Evolutionary conservation across 2,329 filamentous ascomycete genomes (phyloP).

Genomic region (Diaporthe amygdali): DNA sequence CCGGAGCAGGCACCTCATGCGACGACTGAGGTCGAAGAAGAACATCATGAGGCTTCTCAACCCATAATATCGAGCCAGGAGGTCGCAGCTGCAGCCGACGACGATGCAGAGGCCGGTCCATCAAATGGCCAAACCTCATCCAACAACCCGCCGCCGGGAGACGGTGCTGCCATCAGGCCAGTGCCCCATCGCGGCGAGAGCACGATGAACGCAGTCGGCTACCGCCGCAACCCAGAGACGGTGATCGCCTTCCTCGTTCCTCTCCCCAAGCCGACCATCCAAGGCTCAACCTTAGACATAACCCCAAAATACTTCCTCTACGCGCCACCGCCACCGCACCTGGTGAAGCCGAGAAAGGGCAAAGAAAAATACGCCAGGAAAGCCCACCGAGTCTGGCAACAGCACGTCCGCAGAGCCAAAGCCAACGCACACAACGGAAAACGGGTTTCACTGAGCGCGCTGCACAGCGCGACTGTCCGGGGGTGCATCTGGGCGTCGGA

Average conservation of each 20-base stretch:
- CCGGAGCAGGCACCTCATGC: not conserved
- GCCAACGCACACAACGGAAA: not conserved
- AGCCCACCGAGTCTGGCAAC: constrained; percentile 13
- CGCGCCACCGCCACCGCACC: constrained; percentile 7
- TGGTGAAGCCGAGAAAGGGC: constrained; percentile 2
- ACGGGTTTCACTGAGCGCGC: not conserved
- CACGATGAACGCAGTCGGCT: constrained; percentile 14
- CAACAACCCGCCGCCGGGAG: not conserved
- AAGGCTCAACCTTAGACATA: not conserved
- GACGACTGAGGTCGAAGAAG: not conserved
- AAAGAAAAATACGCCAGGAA: not conserved
- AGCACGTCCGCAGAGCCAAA: not conserved
- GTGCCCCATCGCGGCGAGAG: not conserved
- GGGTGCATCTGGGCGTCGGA: constrained; percentile 3
- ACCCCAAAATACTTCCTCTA: constrained; percentile 18
- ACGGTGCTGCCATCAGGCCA: not conserved
- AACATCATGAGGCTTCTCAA: not conserved
- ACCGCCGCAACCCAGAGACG: constrained; percentile 9
- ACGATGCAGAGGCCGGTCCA: constrained; percentile 3
- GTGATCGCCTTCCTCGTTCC: constrained; percentile 20
- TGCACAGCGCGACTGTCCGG: constrained; percentile 7
- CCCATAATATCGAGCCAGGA: not conserved
- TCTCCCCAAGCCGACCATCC: constrained; percentile 7
- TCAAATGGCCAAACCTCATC: not conserved
- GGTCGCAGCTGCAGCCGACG: not conserved